These are phyloP conservation scores for Phoenix roebelenii DNA, from an alignment of 176 grass and related monocot genomes.

Conservation along the genomic window DNA sequence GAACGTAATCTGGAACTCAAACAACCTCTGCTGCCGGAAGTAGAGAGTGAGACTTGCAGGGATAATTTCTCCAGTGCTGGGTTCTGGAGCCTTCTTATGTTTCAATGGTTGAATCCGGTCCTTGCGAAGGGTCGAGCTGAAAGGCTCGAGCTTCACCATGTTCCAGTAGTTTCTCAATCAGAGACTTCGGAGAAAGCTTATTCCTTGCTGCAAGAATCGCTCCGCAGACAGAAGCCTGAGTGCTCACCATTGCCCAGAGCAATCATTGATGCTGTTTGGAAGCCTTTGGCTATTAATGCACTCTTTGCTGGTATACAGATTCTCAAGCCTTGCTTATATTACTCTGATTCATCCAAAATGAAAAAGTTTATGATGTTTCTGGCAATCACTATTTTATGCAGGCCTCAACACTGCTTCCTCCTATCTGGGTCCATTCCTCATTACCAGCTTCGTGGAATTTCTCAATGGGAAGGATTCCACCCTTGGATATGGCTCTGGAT, in stretches of 20 bases:
- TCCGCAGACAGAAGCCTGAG: slow-evolving; percentile 45
- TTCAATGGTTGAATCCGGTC: slow-evolving; percentile 63
- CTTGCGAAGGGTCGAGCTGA: slow-evolving; percentile 46
- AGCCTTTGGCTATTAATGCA: slow-evolving; percentile 59
- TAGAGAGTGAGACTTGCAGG: slow-evolving; percentile 15
- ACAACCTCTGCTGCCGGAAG: slow-evolving; percentile 31
- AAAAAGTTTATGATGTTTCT: too few relatives aligned
- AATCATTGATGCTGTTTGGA: slow-evolving; percentile 51
- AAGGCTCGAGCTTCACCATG: slow-evolving; percentile 46
- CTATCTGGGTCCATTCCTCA: slow-evolving; percentile 67
- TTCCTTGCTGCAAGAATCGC: slow-evolving; percentile 48
- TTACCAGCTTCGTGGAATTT: slow-evolving; percentile 73
- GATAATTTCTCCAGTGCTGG: slow-evolving; percentile 37
- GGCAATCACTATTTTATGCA: slow-evolving; percentile 6
- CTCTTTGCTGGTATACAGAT: slow-evolving; percentile 48
- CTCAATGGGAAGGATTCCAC: slow-evolving; percentile 35
- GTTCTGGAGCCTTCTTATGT: slow-evolving; percentile 64
- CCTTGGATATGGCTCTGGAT: slow-evolving; percentile 32
- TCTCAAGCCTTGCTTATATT: too few relatives aligned
- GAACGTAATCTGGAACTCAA: slow-evolving; percentile 11
- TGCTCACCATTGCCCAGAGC: slow-evolving; percentile 27
- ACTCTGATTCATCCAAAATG: too few relatives aligned
- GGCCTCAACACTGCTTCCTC: slow-evolving; percentile 70
- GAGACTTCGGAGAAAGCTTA: slow-evolving; percentile 48
- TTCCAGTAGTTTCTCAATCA: slow-evolving; percentile 42